Evolutionary conservation across 148 eudicot genomes (phyloP).

Genomic region (Nyssa sinensis): DNA sequence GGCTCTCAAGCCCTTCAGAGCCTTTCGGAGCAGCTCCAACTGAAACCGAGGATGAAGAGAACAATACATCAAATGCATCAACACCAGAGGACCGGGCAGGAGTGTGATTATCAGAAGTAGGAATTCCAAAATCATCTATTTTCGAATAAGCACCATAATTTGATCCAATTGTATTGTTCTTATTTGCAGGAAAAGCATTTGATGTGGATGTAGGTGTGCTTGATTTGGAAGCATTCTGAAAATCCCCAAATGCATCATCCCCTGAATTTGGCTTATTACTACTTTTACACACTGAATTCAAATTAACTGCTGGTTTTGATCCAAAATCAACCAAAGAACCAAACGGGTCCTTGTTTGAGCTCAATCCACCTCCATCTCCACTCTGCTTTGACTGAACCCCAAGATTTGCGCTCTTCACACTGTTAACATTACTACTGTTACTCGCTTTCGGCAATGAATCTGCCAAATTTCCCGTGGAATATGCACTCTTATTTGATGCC

Average conservation of each 20-base stretch:
- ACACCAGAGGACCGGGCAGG: slow-evolving; percentile 43
- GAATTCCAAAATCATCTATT: slow-evolving; percentile 47
- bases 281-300: slow-evolving; percentile 37
- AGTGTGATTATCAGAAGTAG: slow-evolving; percentile 29
- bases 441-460: slow-evolving; percentile 61
- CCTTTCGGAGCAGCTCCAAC: slow-evolving; percentile 30
- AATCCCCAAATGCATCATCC: slow-evolving; percentile 59
- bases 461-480: slow-evolving; percentile 60
- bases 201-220: slow-evolving; percentile 27
- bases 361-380: slow-evolving; percentile 43
- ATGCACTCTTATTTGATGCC: slow-evolving; percentile 29
- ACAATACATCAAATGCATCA: slow-evolving; percentile 62
- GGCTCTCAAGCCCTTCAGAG: slow-evolving; percentile 29
- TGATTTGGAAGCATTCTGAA: slow-evolving; percentile 57
- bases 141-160: slow-evolving; percentile 28
- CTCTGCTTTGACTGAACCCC: slow-evolving; percentile 49
- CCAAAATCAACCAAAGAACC: slow-evolving; percentile 66
- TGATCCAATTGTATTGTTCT: slow-evolving; percentile 24
- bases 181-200: slow-evolving; percentile 27
- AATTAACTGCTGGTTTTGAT: slow-evolving; percentile 45
- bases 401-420: slow-evolving; percentile 31
- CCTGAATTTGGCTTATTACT: slow-evolving; percentile 23
- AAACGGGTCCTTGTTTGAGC: slow-evolving; percentile 64
- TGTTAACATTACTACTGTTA: slow-evolving; percentile 22
- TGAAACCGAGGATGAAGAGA: slow-evolving; percentile 35